Base-by-base conservation (phyloP, 2,329 filamentous ascomycete genomes). In the Epichloe baconii region DNA sequence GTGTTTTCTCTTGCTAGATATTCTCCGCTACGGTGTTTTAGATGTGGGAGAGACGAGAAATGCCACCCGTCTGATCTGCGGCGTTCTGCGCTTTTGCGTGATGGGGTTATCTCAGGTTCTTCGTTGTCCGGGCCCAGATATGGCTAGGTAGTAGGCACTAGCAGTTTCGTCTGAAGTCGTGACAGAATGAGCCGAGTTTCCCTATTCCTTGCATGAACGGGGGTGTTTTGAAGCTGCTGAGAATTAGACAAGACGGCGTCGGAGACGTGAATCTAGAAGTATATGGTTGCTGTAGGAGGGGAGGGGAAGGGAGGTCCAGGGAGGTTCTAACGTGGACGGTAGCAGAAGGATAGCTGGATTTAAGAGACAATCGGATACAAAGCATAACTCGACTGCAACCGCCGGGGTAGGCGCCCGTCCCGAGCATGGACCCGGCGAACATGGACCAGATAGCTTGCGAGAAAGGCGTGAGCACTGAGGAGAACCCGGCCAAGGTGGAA, bases 201-300 rank as follows among this genome's bases (percentile, higher is more conserved):
- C 6, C 10, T 15, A 1, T 47, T 43, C 12, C 46, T 43, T 17
- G 35, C 45, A 21, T n/a, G 17, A 41, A 35, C 36, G 40, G 48
- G 4, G 44, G 11, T 43, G 45, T 48, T 46, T 47, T 46, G 31
- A 47, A 17, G 48, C 21, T 19, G n/a, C 38, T 34, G 19, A 41
- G 26, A 12, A 34, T 53, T 42, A 49, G 51, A 48, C 51, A 49
- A 44, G 43, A 44, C 48, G 48, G 41, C 23, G 52, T 52, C 40
- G 23, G 49, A 53, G 34, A 47, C 36, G 23, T 49, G 48, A 48
- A 34, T 35, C 51, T 43, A 38, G 44, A 48, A 51, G 44, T 42
- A 43, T 8, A 46, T 8, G 23, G 35, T 17, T 26, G 23, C 23
- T 26, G 23, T 23, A 7, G 23, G 5, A 5, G 23, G 23, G 23